These are phyloP conservation scores for Chaetomidium leptoderma DNA, from an alignment of 495 filamentous ascomycete genomes.

Conservation along the genomic window DNA sequence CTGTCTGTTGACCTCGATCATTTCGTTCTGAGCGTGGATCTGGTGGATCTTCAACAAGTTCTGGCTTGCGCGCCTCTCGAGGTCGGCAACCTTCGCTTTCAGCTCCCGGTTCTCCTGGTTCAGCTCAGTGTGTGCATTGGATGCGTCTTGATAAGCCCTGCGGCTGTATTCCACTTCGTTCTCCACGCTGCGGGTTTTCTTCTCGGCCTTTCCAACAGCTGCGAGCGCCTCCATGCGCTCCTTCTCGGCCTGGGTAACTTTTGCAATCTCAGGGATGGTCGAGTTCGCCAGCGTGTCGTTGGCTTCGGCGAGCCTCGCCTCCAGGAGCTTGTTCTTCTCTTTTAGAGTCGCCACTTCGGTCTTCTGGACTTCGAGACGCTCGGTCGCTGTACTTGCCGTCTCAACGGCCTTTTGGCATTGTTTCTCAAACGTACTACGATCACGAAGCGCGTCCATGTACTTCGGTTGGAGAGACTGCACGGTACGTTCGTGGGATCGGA, in stretches of 20 bases:
- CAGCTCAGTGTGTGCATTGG: conserved; percentile 49
- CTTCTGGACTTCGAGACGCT: conserved; percentile 38
- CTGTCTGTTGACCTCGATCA: conserved; percentile 26
- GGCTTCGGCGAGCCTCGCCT: conserved; percentile 48
- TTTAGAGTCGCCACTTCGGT: conserved; percentile 47
- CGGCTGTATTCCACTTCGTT: conserved; percentile 57
- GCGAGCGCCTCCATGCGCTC: conserved; percentile 27
- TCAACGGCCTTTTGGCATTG: conserved; percentile 29
- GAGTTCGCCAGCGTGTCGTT: conserved; percentile 46
- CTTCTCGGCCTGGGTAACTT: conserved; percentile 44
- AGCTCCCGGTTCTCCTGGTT: conserved; percentile 50
- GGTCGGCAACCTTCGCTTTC: conserved; percentile 40
- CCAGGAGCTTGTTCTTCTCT: conserved; percentile 45
- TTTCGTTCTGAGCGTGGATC: conserved; percentile 44
- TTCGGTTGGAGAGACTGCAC: conserved; percentile 27
- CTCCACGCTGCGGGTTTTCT: conserved; percentile 36
- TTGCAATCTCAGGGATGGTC: conserved; percentile 46
- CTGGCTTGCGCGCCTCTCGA: conserved; percentile 49
- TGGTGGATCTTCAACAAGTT: conserved; percentile 51
- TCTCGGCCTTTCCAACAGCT: conserved; percentile 40
- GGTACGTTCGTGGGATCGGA: conserved; percentile 27
- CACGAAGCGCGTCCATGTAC: conserved; percentile 37
- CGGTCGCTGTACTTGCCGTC: conserved; percentile 9
- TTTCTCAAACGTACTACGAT: conserved; percentile 38
- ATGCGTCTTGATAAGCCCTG: conserved; percentile 60